Base-by-base conservation (phyloP, 257 asterid species). In the Solanum boliviense region DNA sequence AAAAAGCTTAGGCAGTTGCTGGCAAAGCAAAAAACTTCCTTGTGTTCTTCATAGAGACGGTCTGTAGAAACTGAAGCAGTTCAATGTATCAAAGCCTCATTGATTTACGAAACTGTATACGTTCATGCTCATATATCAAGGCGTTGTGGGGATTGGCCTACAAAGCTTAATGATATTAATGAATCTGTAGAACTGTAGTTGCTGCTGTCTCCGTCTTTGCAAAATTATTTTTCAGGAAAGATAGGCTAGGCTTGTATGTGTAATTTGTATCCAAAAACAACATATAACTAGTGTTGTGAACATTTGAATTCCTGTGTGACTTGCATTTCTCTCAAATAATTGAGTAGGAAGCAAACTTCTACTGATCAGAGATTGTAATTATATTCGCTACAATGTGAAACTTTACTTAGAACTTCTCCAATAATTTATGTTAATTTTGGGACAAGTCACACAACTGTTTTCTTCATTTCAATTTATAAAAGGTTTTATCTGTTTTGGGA, bases 1-100 rank as follows among this genome's bases (percentile, higher is more conserved):
- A 93, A 88, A 89, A 97, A 91, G 90, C 93, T 97, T 90, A 97
- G 89, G 92, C 94, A 95, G 52, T 88, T 93, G 35, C 88, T 97
- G 76, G 86, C 88, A 88, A 97, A 97, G 93, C 99, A 97, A 89
- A 97, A 91, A 89, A 73, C 90, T 20, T 94, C 99, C 79, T 23
- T 97, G 9, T 94, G 98, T 89, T 94, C 95, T 56, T 89, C 97
- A 70, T 96, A 93, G 92, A 3, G 83, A 78, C 56, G 62, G 86
- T 67, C 13, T 62, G 21, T 38, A 78, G 73, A 85, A 25, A 4
- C 15, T 23, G 72, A 74, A 25, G 44, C 70, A 84, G 65, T 82
- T 39, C 84, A 44, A 67, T 36, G 75, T 85, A 31, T 67, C 58
- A 67, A 82, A 48, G 18, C 31, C 71, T 82, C 71, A 18, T 52